Base-by-base conservation (phyloP, 208 protist genomes). In the Angomonas ambiguus region DNA sequence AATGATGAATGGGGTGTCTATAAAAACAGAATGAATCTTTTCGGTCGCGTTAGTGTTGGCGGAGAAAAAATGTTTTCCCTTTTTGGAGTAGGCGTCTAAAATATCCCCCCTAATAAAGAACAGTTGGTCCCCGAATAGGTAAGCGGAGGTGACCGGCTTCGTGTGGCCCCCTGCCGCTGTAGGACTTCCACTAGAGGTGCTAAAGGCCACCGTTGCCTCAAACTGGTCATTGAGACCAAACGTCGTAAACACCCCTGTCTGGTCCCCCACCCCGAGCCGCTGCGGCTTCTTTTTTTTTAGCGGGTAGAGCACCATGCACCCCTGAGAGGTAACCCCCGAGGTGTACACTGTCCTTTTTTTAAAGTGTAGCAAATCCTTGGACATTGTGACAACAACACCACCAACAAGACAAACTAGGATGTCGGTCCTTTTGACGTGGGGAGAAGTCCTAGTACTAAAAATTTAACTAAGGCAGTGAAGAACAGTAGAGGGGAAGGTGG, bases 21-120 rank as follows among this genome's bases (percentile, higher is more conserved):
- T 80, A 57, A 71, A 74, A 28, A 96, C 33, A 11, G 73, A 67
- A 55, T 82, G 80, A 41, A 90, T 75, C 57, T 48, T 74, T 69
- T 96, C 92, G 13, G 92, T 93, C 31, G 85, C 79, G 53, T 90
- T 87, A 2, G 85, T 96, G 68, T 96, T 86, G 22, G 92, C 73
- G 2, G 72, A 77, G 62, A 95, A 96, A 67, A 95, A 96, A 25
- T 72, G 64, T 53, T 80, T 86, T 10, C 92, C 92, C 55, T 94
- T 96, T 38, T 82, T 58, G 18, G 86, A 88, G 64, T 93, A 92
- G n/a, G 87, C 92, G 18, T 83, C 72, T 0, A 96, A 61, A 3
- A 75, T 59, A 58, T 79, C 86, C 24, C 88, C 88, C 35, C 76
- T 72, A 20, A 93, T 74, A 56, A 85, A 84, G 65, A 96, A 96